These are phyloP conservation scores for Xylaria sp. DNA, from an alignment of 2,329 filamentous ascomycete species.

Conservation along the genomic window DNA sequence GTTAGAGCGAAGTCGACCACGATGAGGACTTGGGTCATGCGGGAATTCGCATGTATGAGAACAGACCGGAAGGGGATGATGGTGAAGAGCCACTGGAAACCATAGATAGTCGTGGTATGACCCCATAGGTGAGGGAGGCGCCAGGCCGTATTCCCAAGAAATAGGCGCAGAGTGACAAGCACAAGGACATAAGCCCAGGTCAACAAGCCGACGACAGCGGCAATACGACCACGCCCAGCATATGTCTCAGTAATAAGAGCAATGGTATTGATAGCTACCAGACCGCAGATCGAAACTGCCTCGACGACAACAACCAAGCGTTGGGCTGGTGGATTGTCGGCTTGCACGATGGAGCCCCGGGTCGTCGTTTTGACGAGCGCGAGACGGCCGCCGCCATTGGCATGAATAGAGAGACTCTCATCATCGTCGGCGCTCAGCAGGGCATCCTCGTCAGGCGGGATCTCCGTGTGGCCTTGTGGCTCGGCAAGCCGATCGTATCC, in stretches of 20 bases:
- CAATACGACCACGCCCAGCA: conserved; percentile 66
- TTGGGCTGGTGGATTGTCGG: conserved; percentile 81
- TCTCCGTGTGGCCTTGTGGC: conserved; percentile 60
- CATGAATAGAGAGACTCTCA: conserved; percentile 64
- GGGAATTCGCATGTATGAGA: conserved; percentile 79
- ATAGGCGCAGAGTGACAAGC: conserved; percentile 78
- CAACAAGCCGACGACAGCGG: conserved; percentile 73
- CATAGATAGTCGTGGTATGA: conserved; percentile 88
- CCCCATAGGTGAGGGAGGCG: conserved; percentile 84
- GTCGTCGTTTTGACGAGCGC: conserved; percentile 70
- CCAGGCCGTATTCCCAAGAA: conserved; percentile 72
- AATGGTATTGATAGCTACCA: conserved; percentile 75
- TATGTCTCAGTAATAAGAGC: conserved; percentile 71
- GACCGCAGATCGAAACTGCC: conserved; percentile 76
- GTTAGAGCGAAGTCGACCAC: conserved; percentile 80
- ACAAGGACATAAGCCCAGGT: conserved; percentile 85
- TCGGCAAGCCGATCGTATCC: conserved; percentile 68
- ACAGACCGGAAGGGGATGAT: conserved; percentile 85
- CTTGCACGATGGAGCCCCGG: conserved; percentile 73
- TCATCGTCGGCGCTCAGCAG: conserved; percentile 68
- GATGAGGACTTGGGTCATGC: conserved; percentile 70
- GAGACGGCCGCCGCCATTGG: conserved; percentile 62
- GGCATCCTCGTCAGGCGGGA: conserved; percentile 61
- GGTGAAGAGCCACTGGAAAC: conserved; percentile 81
- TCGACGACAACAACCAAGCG: conserved; percentile 77